These are phyloP conservation scores for Euphorbia pulcherrima DNA, from an alignment of 345 rosid genomes.

Conservation along the genomic window DNA sequence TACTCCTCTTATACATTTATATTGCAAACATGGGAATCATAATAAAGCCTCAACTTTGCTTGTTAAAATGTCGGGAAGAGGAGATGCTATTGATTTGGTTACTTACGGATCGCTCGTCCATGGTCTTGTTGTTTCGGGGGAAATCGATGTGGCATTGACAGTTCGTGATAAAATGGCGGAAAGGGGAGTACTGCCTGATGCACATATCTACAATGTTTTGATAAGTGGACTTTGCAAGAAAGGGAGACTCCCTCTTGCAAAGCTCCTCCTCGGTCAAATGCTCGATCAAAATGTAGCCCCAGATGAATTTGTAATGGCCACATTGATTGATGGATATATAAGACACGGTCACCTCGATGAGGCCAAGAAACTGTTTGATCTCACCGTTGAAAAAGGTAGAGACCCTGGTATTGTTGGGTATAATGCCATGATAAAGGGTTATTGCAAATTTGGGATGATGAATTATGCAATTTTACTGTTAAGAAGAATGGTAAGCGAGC, in stretches of 20 bases:
- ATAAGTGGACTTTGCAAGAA: conserved; percentile 79
- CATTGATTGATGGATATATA: conserved; percentile 69
- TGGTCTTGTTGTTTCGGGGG: conserved; percentile 63
- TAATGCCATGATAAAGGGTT: conserved; percentile 86
- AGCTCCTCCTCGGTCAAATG: conserved; percentile 68
- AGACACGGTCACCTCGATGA: conserved; percentile 56
- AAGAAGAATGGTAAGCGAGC: conserved; percentile 46
- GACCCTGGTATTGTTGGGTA: conserved; percentile 60
- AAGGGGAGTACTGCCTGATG: conserved; percentile 69
- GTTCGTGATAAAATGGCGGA: conserved; percentile 51
- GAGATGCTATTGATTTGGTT: conserved; percentile 63
- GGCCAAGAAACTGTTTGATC: conserved; percentile 53
- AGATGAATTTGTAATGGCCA: conserved; percentile 63
- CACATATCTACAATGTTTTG: conserved; percentile 71
- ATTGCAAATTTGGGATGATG: conserved; percentile 72
- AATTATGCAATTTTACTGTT: conserved; percentile 51
- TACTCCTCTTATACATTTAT: conserved; percentile 55
- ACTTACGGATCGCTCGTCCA: conserved; percentile 70
- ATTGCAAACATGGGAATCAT: conserved; percentile 47
- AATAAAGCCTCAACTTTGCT: conserved; percentile 50
- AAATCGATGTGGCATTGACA: conserved; percentile 61
- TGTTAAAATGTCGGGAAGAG: conserved; percentile 64
- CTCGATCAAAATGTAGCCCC: conserved; percentile 56
- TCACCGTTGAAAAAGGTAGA: conserved; percentile 49
- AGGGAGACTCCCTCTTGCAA: conserved; percentile 58